Evolutionary conservation across 2,329 filamentous ascomycete species (phyloP).

Genomic region (Colletotrichum karsti): DNA sequence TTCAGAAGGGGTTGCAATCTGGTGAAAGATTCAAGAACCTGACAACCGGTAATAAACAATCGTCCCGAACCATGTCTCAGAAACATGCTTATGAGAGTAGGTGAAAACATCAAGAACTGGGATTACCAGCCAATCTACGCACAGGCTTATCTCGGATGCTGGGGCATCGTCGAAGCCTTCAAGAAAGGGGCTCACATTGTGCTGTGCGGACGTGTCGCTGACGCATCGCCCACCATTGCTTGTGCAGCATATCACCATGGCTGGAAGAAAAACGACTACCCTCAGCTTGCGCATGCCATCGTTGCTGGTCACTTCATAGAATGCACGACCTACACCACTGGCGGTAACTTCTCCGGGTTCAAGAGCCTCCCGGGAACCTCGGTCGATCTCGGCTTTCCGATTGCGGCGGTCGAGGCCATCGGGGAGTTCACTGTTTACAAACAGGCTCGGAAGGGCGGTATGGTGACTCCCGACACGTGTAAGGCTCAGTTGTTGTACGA

Average conservation of each 20-base stretch:
- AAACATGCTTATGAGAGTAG: neutral
- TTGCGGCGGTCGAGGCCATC: slow-evolving; percentile 55
- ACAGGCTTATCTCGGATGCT: slow-evolving; percentile 61
- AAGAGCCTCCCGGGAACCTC: slow-evolving; percentile 45
- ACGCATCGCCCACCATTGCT: slow-evolving; percentile 57
- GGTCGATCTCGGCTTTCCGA: slow-evolving; percentile 53
- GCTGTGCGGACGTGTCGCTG: slow-evolving; percentile 52
- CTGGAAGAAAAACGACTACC: slow-evolving; percentile 53
- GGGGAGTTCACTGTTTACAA: slow-evolving; percentile 58
- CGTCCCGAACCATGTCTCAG: too few relatives aligned
- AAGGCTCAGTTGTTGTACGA: slow-evolving; percentile 55
- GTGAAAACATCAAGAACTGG: slow-evolving; percentile 23
- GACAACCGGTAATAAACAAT: slow-evolving; percentile 6
- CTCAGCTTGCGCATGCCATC: slow-evolving; percentile 54
- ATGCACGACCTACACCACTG: slow-evolving; percentile 59
- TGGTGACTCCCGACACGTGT: slow-evolving; percentile 37
- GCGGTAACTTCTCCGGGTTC: slow-evolving; percentile 60
- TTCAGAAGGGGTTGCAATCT: slow-evolving; percentile 17
- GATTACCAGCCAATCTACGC: slow-evolving; percentile 33
- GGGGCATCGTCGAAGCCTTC: slow-evolving; percentile 51
- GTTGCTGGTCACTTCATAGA: slow-evolving; percentile 60
- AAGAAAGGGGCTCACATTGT: slow-evolving; percentile 50
- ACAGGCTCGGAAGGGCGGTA: slow-evolving; percentile 39
- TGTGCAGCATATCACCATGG: slow-evolving; percentile 60
- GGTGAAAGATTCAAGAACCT: slow-evolving; percentile 16